phyloP scores from a whole-genome alignment of 257 asterid species.

The Ilex aquifolium region DNA sequence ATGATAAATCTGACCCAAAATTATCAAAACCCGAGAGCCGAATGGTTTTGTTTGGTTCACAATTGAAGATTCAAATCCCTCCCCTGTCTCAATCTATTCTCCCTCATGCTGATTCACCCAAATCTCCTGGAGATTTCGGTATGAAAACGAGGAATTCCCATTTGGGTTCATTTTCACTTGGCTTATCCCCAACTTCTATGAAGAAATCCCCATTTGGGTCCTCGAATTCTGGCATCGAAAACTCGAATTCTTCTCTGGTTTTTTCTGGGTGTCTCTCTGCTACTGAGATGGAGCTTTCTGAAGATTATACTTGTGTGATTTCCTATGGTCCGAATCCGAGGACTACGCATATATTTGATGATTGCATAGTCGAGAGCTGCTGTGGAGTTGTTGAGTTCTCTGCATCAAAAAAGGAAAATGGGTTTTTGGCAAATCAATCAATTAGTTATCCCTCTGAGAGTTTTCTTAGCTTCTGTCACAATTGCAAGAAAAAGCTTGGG shows the following conservation, averaged over 20 bases:
- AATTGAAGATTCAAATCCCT: slow-evolving; percentile 73
- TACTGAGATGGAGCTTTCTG: slow-evolving; percentile 79
- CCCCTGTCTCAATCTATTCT: slow-evolving; percentile 29
- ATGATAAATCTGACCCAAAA: slow-evolving; percentile 39
- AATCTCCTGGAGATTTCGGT: slow-evolving; percentile 69
- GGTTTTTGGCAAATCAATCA: neutral
- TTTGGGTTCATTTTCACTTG: slow-evolving; percentile 41
- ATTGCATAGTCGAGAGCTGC: slow-evolving; percentile 78
- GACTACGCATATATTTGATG: slow-evolving; percentile 79
- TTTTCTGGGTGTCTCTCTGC: slow-evolving; percentile 40
- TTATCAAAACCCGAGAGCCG: slow-evolving; percentile 27
- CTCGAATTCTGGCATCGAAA: slow-evolving; percentile 26
- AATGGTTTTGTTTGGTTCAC: slow-evolving; percentile 70
- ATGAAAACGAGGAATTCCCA: slow-evolving; percentile 57
- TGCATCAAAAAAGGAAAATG: slow-evolving; percentile 15
- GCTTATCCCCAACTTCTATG: slow-evolving; percentile 26
- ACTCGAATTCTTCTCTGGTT: slow-evolving; percentile 19
- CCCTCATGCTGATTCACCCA: slow-evolving; percentile 46
- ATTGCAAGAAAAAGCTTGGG: slow-evolving; percentile 1
- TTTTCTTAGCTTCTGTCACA: slow-evolving; percentile 72
- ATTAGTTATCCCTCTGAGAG: slow-evolving; percentile 47
- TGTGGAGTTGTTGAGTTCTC: slow-evolving; percentile 46
- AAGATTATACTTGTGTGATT: slow-evolving; percentile 88
- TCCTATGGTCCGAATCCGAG: slow-evolving; percentile 78
- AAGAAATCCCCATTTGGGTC: slow-evolving; percentile 49